Evolutionary conservation across 306 rosid species (phyloP).

Genomic region (Trifolium repens): DNA sequence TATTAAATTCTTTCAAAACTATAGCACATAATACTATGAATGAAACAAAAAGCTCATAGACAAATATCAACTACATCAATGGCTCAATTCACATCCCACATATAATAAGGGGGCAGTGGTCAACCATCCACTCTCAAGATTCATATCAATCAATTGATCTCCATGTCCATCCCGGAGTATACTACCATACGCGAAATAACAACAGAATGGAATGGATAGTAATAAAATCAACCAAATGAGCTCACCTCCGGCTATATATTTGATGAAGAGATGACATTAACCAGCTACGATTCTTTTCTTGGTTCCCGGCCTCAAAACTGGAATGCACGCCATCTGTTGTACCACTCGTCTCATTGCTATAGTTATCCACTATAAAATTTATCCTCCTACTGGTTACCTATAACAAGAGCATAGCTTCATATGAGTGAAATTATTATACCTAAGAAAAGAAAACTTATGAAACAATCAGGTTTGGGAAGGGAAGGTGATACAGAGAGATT

Average conservation of each 20-base stretch:
- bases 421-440: constrained; percentile 37
- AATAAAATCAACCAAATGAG: constrained; percentile 23
- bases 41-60: constrained; percentile 28
- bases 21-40: background rate
- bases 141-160: background rate
- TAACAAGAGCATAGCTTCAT: constrained; percentile 36
- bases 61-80: constrained; percentile 28
- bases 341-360: constrained; percentile 58
- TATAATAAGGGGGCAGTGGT: background rate
- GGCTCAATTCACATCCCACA: constrained; percentile 19
- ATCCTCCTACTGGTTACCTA: constrained; percentile 87
- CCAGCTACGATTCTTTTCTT: constrained; percentile 89
- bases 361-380: constrained; percentile 80
- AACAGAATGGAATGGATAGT: constrained; percentile 26
- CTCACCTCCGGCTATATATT: constrained; percentile 87
- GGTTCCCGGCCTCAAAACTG: constrained; percentile 51
- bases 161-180: background rate
- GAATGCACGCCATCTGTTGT: constrained; percentile 50
- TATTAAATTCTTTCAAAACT: constrained; percentile 15
- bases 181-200: background rate
- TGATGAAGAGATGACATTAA: constrained; percentile 88
- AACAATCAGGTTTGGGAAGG: constrained; percentile 11
- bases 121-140: background rate
- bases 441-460: constrained; percentile 31
- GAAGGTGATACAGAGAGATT: constrained; percentile 8